phyloP scores from a whole-genome alignment of 768 basidiomycete species.

The Tulasnella sp. region DNA sequence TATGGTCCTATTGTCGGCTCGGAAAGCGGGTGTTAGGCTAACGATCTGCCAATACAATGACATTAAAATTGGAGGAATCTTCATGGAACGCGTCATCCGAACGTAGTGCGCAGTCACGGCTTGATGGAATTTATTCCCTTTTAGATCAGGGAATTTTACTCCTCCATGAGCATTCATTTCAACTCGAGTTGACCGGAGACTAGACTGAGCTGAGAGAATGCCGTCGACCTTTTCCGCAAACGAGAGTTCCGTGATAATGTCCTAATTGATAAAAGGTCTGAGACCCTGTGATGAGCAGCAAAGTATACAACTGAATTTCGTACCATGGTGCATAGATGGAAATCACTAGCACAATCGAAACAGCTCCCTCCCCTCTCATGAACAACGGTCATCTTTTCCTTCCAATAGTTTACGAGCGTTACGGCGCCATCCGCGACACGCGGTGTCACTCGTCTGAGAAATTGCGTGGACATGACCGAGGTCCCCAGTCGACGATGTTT shows the following conservation, averaged over 20 bases:
- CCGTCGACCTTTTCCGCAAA: background rate
- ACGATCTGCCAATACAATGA: background rate
- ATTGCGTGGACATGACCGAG: background rate
- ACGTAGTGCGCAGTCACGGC: background rate
- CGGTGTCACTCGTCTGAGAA: background rate
- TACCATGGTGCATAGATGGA: constrained; percentile 2
- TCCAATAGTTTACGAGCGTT: constrained; percentile 3
- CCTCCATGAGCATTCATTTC: background rate
- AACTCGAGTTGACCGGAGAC: background rate
- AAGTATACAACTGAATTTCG: background rate
- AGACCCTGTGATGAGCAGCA: background rate
- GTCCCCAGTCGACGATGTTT: constrained; percentile 1
- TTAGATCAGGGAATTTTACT: background rate
- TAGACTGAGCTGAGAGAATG: background rate
- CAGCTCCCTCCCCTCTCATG: background rate
- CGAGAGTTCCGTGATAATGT: background rate
- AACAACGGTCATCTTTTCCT: background rate
- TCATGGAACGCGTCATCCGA: background rate
- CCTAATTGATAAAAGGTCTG: background rate
- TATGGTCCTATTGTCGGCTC: background rate
- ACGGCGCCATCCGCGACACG: background rate
- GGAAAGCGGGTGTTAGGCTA: background rate
- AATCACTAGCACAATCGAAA: background rate
- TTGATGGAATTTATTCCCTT: background rate
- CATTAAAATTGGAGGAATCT: background rate